Evolutionary conservation across 2,329 filamentous ascomycete genomes (phyloP), one percentile per base, ranked within the genome.

Genomic region (Coniosporium tulheliwenetii): DNA sequence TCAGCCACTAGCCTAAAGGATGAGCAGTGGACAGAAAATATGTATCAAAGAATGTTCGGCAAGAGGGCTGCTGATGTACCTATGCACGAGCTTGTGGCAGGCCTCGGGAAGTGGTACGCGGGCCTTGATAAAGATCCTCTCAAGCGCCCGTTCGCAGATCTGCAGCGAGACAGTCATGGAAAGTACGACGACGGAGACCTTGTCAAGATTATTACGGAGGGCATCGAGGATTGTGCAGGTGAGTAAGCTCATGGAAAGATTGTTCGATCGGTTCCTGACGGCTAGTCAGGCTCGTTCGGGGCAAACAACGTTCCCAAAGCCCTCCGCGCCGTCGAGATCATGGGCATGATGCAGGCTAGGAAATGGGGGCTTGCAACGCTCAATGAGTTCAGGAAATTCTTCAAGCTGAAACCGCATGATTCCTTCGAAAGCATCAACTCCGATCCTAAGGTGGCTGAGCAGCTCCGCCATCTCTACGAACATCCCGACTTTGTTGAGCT

Each of bases 321-420:
- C 29, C 73, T 93, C 67, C 75, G 77, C 47, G 75, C 79, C 1
- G 73, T 91, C 12, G 84, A 91, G 57, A 81, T 91, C 31, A 66
- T 91, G 5, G 84, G 83, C 36, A 91, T 93, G 43, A 67, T 84
- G 38, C 82, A 86, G 45, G 75, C 80, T 3, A 71, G 85, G 37
- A 70, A 72, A 41, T 93, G 85, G 85, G 79, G 85, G 45, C 62
- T 85, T 8, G 79, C 80, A 0, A 79, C 80, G 0, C 65, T 93
- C 45, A 93, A 93, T 53, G 85, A 91, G 63, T 93, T 91, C 66
- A 73, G 85, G 40, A 79, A 81, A 55, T 82, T 86, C 62, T 87
- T 89, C 50, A 77, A 79, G 1, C 65, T 93, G 5, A 81, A 82
- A 59, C 72, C 75, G 0, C 79, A 93, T 53, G 74, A 78, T 15